Evolutionary conservation across 441 rosid species (phyloP).

Genomic region (Aleurites moluccanus): DNA sequence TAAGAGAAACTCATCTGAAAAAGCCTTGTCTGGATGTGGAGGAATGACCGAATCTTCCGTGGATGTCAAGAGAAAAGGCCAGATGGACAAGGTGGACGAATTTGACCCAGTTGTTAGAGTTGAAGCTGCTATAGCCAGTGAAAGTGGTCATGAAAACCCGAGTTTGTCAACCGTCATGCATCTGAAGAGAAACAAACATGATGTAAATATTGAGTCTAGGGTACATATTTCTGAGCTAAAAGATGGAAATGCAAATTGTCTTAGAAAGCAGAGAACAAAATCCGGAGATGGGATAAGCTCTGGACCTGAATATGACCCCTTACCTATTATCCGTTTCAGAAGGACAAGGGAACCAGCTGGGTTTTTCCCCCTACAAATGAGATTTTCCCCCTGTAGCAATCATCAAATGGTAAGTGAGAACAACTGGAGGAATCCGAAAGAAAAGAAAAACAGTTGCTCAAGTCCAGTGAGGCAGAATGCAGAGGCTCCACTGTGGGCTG

Average conservation of each 20-base stretch:
- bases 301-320: constrained; percentile 46
- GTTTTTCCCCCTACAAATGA: constrained; percentile 34
- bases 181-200: constrained; percentile 34
- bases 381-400: constrained; percentile 34
- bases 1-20: constrained; percentile 22
- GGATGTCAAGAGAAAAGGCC: constrained; percentile 21
- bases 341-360: constrained; percentile 20
- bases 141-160: constrained; percentile 30
- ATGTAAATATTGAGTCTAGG: constrained; percentile 21
- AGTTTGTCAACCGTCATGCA: constrained; percentile 31
- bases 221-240: constrained; percentile 31
- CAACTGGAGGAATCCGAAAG: constrained; percentile 36
- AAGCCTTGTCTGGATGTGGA: constrained; percentile 16
- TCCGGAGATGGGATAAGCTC: constrained; percentile 36
- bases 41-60: constrained; percentile 19
- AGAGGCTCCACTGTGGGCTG: constrained; percentile 31
- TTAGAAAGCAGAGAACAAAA: constrained; percentile 35
- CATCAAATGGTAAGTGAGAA: constrained; percentile 35
- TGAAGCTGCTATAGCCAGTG: constrained; percentile 32
- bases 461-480: constrained; percentile 37
- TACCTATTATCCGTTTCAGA: constrained; percentile 25
- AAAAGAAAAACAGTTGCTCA: constrained; percentile 30
- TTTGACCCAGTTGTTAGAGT: constrained; percentile 22
- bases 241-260: constrained; percentile 33
- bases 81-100: constrained; percentile 19